phyloP scores from a whole-genome alignment of 768 basidiomycete genomes.

The Crassisporium funariophilum region DNA sequence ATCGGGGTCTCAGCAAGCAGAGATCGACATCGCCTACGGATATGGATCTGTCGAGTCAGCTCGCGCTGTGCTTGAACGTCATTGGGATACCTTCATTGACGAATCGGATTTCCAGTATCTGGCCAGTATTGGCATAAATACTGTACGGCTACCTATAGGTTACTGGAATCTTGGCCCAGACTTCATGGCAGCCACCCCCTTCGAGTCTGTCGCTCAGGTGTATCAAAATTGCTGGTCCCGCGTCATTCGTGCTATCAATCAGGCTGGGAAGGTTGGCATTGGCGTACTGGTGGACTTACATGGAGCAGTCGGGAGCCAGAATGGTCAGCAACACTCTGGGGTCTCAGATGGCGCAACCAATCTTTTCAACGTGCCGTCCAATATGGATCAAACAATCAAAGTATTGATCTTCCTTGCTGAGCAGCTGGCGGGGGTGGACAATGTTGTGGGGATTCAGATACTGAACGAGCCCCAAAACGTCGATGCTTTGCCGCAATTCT shows the following conservation, averaged over 20 bases:
- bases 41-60: slow-evolving; percentile 50
- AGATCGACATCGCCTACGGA: slow-evolving; percentile 68
- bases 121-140: slow-evolving; percentile 67
- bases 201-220: slow-evolving; percentile 50
- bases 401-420: slow-evolving; percentile 48
- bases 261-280: slow-evolving; percentile 58
- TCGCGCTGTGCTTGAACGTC: slow-evolving; percentile 58
- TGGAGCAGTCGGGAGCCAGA: slow-evolving; percentile 77
- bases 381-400: slow-evolving; percentile 55
- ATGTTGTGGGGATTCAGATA: slow-evolving; percentile 63
- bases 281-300: slow-evolving; percentile 75
- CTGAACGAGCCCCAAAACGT: slow-evolving; percentile 60
- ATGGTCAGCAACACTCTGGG: slow-evolving; percentile 70
- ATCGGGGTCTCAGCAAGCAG: slow-evolving; percentile 48
- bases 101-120: slow-evolving; percentile 69
- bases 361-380: slow-evolving; percentile 46
- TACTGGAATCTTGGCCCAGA: slow-evolving; percentile 61
- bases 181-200: slow-evolving; percentile 66
- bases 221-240: slow-evolving; percentile 70
- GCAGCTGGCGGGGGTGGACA: slow-evolving; percentile 44
- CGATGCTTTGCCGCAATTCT: slow-evolving; percentile 46
- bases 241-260: slow-evolving; percentile 61
- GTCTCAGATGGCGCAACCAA: slow-evolving; percentile 52
- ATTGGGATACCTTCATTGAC: slow-evolving; percentile 78
- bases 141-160: slow-evolving; percentile 64